These are phyloP conservation scores for Kandelia obovata DNA, from an alignment of 345 rosid genomes.

Conservation along the genomic window DNA sequence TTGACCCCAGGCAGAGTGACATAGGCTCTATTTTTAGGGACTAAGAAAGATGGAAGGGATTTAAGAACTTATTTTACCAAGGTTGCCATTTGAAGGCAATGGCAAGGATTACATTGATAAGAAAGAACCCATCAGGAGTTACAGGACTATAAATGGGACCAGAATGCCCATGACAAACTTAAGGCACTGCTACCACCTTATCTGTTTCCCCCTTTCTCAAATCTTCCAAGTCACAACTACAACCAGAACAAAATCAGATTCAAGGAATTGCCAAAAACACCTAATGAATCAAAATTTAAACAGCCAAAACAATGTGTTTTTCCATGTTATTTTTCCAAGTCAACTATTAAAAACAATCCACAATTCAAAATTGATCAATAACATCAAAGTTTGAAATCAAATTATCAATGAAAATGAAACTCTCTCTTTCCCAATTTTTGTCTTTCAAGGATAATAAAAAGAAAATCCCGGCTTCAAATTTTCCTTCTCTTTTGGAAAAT, in stretches of 20 bases:
- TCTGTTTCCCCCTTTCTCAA: slow-evolving; percentile 26
- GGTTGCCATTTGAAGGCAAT: too few species aligned
- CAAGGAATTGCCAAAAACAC: slow-evolving; percentile 10
- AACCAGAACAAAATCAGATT: neutral
- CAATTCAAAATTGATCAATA: neutral
- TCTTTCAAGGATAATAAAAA: neutral
- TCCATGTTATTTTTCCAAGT: neutral
- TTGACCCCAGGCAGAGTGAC: neutral
- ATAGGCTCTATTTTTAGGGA: neutral
- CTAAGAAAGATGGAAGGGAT: neutral
- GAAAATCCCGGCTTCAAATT: neutral
- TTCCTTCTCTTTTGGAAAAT: neutral
- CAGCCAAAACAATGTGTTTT: neutral
- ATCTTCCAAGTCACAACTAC: too few species aligned
- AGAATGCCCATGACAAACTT: slow-evolving; percentile 82
- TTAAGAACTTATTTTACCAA: too few species aligned
- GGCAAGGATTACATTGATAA: slow-evolving; percentile 57
- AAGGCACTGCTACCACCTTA: slow-evolving; percentile 55
- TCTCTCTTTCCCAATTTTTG: too few species aligned
- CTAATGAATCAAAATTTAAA: slow-evolving; percentile 14
- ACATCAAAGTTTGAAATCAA: neutral
- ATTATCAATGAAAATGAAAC: neutral
- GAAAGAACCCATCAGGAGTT: slow-evolving; percentile 81
- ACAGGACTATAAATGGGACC: slow-evolving; percentile 76
- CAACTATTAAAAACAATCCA: neutral